Evolutionary conservation across 306 rosid genomes (phyloP), one percentile per base, ranked within the genome.

Genomic region (Rosa multiflora): DNA sequence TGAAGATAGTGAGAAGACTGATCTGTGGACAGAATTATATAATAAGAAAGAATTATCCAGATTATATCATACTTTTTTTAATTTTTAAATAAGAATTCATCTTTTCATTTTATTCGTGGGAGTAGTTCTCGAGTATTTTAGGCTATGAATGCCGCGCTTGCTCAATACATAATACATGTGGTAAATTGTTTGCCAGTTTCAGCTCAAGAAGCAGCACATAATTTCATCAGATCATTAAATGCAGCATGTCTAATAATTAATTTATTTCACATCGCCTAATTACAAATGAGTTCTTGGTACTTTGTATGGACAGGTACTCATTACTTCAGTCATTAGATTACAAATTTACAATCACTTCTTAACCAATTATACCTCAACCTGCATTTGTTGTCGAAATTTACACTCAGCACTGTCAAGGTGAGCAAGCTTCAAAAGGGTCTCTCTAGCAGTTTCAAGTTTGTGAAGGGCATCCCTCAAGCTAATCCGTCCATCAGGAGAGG

Each of bases 401-500:
- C 39, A 14, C 35, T 29, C n/a, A 21, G 10, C n/a, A 21, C 23
- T 35, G 20, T 77, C 53, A 48, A 18, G 17, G 1, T 1, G 70
- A 13, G 66, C 43, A 35, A 2, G 58, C 73, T 79, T 83, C 7
- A 76, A 26, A 70, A 93, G 80, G 74, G 80, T 81, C 11, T 83
- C 80, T 67, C 82, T 85, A 9, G 88, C 81, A 76, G 82, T 37
- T 80, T 82, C 59, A 10, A 93, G 83, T 75, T 89, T 82, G 39
- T 76, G 76, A 67, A 87, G 83, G 62, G 77, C 96, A 40, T 77
- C 85, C 51, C 83, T 87, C 59, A 85, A 76, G 81, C 84, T 84
- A 48, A 93, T 81, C 79, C 94, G 90, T 48, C 40, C 83, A 72
- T 88, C 85, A 58, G 89, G 82, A 40, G 79, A 85, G 67, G 80